A percentile compares a stretch with the other conserved stretches of the same genome.
Conservation (phyloP, 2,329 filamentous ascomycete genomes). For the Neopestalotiopsis sp. region DNA sequence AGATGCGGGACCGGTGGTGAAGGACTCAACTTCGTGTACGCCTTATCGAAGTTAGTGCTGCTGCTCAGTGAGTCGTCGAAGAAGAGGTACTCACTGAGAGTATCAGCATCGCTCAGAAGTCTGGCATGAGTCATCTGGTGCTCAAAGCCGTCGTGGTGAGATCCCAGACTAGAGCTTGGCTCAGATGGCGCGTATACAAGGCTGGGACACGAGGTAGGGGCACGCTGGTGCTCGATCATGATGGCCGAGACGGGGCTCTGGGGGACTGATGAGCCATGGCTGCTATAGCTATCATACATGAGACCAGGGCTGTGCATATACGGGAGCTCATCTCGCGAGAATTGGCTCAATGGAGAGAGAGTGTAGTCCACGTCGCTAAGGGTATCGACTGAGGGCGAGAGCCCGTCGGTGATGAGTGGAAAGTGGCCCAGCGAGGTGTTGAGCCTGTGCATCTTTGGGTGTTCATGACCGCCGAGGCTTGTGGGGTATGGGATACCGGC, state of each 20-base stretch:
- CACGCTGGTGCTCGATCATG: conserved; percentile 61
- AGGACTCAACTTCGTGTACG: conserved; percentile 59
- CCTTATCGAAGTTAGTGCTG: conserved; percentile 36
- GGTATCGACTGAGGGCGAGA: conserved; percentile 63
- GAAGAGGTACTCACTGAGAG: conserved; percentile 57
- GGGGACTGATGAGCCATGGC: conserved; percentile 58
- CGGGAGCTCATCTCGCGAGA: conserved; percentile 59
- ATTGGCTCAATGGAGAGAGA: conserved; percentile 61
- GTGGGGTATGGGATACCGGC: conserved; percentile 53
- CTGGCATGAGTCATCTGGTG: conserved; percentile 51
- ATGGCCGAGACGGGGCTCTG: conserved; percentile 62
- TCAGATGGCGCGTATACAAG: conserved; percentile 67
- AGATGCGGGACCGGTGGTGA: conserved; percentile 56
- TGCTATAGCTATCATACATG: conserved; percentile 62
- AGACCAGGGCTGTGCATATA: conserved; percentile 61
- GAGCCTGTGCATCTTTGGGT: conserved; percentile 51
- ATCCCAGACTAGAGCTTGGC: conserved; percentile 64
- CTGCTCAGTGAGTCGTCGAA: conserved; percentile 15
- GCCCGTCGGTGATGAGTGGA: conserved; percentile 14
- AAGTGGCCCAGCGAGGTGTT: conserved; percentile 27
- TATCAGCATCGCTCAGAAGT: conserved; percentile 60
- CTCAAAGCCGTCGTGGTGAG: conserved; percentile 65
- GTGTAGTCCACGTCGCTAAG: conserved; percentile 66
- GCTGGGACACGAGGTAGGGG: conserved; percentile 65
- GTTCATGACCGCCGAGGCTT: conserved; percentile 42